Evolutionary conservation across 2,329 filamentous ascomycete genomes (phyloP), one percentile per base, ranked within the genome.

Genomic region (Aspergillus felis): DNA sequence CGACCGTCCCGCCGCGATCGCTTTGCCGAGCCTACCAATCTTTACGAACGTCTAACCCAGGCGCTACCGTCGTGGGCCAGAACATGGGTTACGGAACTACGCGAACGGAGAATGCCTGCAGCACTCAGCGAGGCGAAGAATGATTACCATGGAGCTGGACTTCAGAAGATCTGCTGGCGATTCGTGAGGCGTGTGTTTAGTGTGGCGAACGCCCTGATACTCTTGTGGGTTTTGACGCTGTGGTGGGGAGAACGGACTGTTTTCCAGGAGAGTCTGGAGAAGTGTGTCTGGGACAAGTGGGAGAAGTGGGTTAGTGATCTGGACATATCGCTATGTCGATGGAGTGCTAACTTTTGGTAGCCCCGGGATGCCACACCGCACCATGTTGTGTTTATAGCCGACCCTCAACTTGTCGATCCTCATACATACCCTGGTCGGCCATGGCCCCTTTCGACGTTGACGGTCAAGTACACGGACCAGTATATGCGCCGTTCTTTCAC

Each of bases 381-480:
- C 73, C 90, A 87, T 70, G 82, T 96, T 64, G 81, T 91, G 65
- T 87, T 97, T 71, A 82, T 97, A 64, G 91, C 92, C 59, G 92
- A 97, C 70, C 92, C 92, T 47, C 92, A 97, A 73, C 83, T 97
- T 57, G 91, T 94, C 68, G 92, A 97, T 74, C 90, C 92, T 55
- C 91, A 97, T 74, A 95, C 92, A n/a, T 97, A 97, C 68, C 91
- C 92, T 2, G 91, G 89, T 65, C 87, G 92, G 48, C 87, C 86
- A 42, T 89, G 87, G 87, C 87, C 86, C 10, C 76, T 90, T n/a
- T 87, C 85, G 7, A 80, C 79, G 7, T 71, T 88, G 58, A 89
- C 88, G 1, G 81, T 88, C 58, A 78, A 79, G 57, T 87, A 96
- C 65, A 95, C 92, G 56, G 94, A 99, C 74, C 89, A 91, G 69